phyloP scores from a whole-genome alignment of 2,329 filamentous ascomycete species.

The Helotiales sp. region DNA sequence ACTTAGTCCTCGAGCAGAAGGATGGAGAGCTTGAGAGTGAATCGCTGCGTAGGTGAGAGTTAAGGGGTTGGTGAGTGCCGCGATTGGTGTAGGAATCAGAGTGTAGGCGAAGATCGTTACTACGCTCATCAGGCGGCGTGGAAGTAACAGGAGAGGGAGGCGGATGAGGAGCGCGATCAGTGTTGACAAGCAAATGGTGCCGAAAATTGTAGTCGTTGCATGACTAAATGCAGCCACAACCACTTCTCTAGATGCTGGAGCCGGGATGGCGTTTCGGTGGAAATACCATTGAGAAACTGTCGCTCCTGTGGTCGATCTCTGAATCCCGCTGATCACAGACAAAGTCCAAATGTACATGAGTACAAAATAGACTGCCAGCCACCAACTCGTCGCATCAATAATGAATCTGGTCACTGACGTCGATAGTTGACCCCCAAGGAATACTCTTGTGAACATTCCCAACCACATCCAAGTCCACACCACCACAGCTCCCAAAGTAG shows the following conservation, averaged over 20 bases:
- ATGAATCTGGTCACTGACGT: slow-evolving; percentile 69
- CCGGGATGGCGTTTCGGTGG: slow-evolving; percentile 81
- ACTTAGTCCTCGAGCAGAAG: slow-evolving; percentile 78
- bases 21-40: slow-evolving; percentile 81
- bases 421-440: slow-evolving; percentile 86
- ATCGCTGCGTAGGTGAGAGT: slow-evolving; percentile 93
- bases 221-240: slow-evolving; percentile 84
- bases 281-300: slow-evolving; percentile 99
- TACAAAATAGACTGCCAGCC: slow-evolving; percentile 90
- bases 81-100: slow-evolving; percentile 83
- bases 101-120: slow-evolving; percentile 75
- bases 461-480: slow-evolving; percentile 96
- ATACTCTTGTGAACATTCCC: slow-evolving; percentile 93
- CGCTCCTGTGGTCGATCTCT: slow-evolving; percentile 89
- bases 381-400: slow-evolving; percentile 89
- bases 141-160: slow-evolving; percentile 83
- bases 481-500: slow-evolving; percentile 75
- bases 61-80: slow-evolving; percentile 86
- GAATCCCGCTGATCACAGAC: slow-evolving; percentile 83
- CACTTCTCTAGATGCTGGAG: slow-evolving; percentile 78
- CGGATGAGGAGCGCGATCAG: slow-evolving; percentile 80
- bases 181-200: slow-evolving; percentile 88
- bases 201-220: slow-evolving; percentile 84
- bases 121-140: slow-evolving; percentile 66
- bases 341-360: slow-evolving; percentile 96